Evolutionary conservation across 2,329 filamentous ascomycete species (phyloP), one percentile per base, ranked within the genome.

Genomic region (Calonectria leucothoes): DNA sequence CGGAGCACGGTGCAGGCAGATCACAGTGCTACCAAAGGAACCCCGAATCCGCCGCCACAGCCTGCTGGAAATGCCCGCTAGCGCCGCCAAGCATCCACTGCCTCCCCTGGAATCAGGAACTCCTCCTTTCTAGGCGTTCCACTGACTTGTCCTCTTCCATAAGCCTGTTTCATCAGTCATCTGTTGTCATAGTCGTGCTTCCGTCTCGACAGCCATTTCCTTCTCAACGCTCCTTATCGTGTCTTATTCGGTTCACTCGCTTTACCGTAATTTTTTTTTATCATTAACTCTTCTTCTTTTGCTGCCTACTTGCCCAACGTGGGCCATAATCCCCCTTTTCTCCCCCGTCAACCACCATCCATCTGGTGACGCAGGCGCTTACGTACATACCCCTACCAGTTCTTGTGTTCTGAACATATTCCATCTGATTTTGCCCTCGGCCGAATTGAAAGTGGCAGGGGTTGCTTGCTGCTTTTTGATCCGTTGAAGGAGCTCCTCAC

Each of bases 121-220:
- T 75, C 29, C 68, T 64, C 72, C 68, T 45, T 27, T 75, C 73
- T 55, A 57, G 57, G 59, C 48, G 73, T 45, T 51, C 42, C 70
- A 73, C 76, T 79, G 76, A 78, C 74, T 73, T 79, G 78, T 80
- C 76, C 78, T 79, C 76, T 79, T 71, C 37, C n/a, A 20, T 29
- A 39, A 39, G 57, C 71, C 73, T 78, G 76, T 78, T 77, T 79
- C 72, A 77, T 64, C 59, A 48, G 29, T 15, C 59, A 64, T 42
- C 20, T 64, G 59, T 8, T 23, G n/a, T 11, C n/a, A 23, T 48
- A 64, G 20, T 64, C 12, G 59, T 64, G 39, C 59, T 17, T 64
- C 39, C 14, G 23, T 55, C 51, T 20, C 49, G 17, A 27, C 45
- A 39, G 10, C 69, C 31, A 64, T 73, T 63, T 29, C 69, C 69